phyloP scores from a whole-genome alignment of 2,329 filamentous ascomycete species.

The Ceratocystis variospora region DNA sequence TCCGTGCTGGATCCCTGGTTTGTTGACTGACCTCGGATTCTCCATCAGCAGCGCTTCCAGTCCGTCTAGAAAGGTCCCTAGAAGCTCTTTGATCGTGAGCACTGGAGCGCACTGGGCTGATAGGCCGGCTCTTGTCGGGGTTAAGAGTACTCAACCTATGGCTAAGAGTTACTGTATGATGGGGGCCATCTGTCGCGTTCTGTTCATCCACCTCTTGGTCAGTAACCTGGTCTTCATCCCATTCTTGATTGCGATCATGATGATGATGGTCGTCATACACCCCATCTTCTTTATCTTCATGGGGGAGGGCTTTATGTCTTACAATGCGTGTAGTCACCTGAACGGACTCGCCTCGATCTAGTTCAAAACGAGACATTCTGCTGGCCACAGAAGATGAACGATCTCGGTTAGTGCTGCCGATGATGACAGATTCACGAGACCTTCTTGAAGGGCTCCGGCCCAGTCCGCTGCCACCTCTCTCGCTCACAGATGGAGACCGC shows the following conservation, averaged over 20 bases:
- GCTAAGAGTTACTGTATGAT: constrained; percentile 10
- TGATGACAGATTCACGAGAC: constrained; percentile 35
- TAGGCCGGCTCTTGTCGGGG: constrained; percentile 5
- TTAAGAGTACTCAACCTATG: constrained; percentile 15
- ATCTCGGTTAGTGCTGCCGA: constrained; percentile 28
- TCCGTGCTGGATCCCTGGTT: constrained; percentile 1
- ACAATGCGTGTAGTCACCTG: constrained; percentile 78
- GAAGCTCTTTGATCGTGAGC: constrained; percentile 35
- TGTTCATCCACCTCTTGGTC: constrained; percentile 15
- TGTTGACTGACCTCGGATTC: constrained; percentile 20
- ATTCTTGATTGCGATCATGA: constrained; percentile 22
- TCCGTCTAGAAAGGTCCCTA: constrained; percentile 27
- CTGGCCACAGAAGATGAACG: constrained; percentile 43
- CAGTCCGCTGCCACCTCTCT: constrained; percentile 32
- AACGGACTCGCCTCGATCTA: constrained; percentile 45
- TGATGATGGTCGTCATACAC: constrained; percentile 13
- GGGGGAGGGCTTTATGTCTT: constrained; percentile 50
- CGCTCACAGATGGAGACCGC: constrained; percentile 34
- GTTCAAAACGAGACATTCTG: constrained; percentile 43
- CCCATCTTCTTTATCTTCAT: constrained; percentile 32
- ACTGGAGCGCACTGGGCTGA: constrained; percentile 9
- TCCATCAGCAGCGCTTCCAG: constrained; percentile 22
- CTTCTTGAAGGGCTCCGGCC: constrained; percentile 27
- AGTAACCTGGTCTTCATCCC: constrained; percentile 15
- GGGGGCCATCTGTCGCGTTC: constrained; percentile 12